phyloP scores from a whole-genome alignment of 1,284 basidiomycete species.

The Ceratobasidium papillatum region DNA sequence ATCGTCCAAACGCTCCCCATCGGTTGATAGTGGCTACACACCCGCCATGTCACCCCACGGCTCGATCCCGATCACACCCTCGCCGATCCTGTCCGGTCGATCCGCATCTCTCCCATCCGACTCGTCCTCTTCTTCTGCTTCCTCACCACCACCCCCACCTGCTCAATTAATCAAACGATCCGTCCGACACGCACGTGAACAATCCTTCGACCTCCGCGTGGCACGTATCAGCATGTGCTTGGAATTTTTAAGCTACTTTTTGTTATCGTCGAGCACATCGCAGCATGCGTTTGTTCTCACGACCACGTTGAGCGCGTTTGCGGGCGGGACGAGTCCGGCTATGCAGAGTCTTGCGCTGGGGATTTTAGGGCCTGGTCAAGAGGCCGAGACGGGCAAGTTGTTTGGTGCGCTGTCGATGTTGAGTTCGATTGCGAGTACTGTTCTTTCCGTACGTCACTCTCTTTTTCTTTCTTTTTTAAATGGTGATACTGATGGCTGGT shows the following conservation, averaged over 20 bases:
- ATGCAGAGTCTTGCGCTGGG: conserved; percentile 75
- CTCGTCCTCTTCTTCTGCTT: conserved; percentile 46
- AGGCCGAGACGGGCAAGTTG: conserved; percentile 58
- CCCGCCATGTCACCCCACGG: conserved; percentile 41
- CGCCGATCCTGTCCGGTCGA: conserved; percentile 54
- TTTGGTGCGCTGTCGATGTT: conserved; percentile 74
- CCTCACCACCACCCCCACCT: conserved; percentile 53
- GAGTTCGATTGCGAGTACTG: conserved; percentile 70
- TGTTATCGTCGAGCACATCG: conserved; percentile 60
- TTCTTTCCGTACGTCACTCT: conserved; percentile 65
- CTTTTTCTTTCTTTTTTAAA: conserved; percentile 28
- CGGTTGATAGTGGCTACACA: conserved; percentile 42
- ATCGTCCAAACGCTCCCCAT: conserved; percentile 44
- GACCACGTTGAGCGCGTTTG: conserved; percentile 66
- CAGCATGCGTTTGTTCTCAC: conserved; percentile 60
- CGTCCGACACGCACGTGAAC: conserved; percentile 57
- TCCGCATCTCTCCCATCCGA: conserved; percentile 48
- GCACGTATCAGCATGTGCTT: conserved; percentile 67
- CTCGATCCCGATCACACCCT: conserved; percentile 42
- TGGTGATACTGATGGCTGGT: background rate
- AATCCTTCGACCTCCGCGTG: conserved; percentile 72
- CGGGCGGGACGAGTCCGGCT: conserved; percentile 69
- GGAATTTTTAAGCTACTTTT: conserved; percentile 72
- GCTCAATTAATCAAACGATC: conserved; percentile 36
- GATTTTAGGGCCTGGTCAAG: conserved; percentile 54